Conservation (phyloP, 441 rosid species). For the Erodium texanum region DNA sequence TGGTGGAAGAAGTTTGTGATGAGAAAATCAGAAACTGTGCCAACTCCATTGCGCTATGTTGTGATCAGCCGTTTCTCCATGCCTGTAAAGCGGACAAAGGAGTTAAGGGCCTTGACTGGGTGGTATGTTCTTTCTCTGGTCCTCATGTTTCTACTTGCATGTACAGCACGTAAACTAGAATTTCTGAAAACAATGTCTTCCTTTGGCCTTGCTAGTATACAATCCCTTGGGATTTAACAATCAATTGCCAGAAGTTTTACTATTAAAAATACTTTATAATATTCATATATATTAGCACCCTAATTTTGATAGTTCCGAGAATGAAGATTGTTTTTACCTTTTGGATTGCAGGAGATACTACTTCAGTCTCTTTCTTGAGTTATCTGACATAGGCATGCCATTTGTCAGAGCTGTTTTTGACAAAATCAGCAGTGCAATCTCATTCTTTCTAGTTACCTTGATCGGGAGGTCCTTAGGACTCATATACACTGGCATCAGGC, state of each 20-base stretch:
- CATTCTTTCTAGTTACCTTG: slow-evolving; percentile 75
- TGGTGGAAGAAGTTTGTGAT: slow-evolving; percentile 62
- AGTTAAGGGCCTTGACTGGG: slow-evolving; percentile 70
- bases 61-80: slow-evolving; percentile 48
- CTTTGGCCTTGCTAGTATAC: no score
- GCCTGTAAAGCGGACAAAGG: slow-evolving; percentile 80
- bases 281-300: background rate
- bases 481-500: slow-evolving; percentile 84
- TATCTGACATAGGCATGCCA: slow-evolving; percentile 77
- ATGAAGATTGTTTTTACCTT: slow-evolving; percentile 5
- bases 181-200: no score
- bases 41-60: slow-evolving; percentile 32
- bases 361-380: slow-evolving; percentile 78
- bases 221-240: background rate
- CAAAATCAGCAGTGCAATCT: slow-evolving; percentile 66
- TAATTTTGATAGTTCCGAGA: slow-evolving; percentile 4
- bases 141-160: slow-evolving; percentile 4
- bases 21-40: slow-evolving; percentile 29
- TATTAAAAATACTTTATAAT: background rate
- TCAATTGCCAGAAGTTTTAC: background rate
- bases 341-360: slow-evolving; percentile 63
- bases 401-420: slow-evolving; percentile 52
- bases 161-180: background rate
- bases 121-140: slow-evolving; percentile 50
- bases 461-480: slow-evolving; percentile 85